These are phyloP conservation scores for Microdochium bolleyi DNA, from an alignment of 2,329 filamentous ascomycete species.

Conservation along the genomic window DNA sequence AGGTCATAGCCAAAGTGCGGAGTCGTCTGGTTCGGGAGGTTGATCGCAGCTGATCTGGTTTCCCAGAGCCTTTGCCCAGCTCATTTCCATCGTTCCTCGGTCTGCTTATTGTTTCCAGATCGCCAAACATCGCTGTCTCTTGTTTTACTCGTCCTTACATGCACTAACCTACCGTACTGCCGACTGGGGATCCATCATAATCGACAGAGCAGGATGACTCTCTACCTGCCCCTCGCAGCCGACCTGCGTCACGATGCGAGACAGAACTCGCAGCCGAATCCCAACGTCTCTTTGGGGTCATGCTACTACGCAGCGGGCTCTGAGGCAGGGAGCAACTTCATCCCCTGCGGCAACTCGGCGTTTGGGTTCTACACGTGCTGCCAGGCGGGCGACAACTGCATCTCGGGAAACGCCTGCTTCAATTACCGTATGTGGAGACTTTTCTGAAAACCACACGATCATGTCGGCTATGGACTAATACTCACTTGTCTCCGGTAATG, in stretches of 20 bases:
- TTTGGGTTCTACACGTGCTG: conserved; percentile 7
- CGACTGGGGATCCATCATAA: not conserved
- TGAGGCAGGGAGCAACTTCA: conserved; percentile 4
- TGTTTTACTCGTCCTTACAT: too few species aligned
- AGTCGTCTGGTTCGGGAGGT: too few species aligned
- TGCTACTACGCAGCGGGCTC: not conserved
- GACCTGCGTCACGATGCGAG: too few species aligned
- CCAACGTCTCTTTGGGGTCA: not conserved
- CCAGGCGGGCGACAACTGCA: conserved; percentile 9
- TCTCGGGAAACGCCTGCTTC: conserved; percentile 8
- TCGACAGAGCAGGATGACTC: not conserved
- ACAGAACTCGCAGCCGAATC: not conserved
- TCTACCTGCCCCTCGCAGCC: too few species aligned
- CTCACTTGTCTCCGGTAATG: not conserved
- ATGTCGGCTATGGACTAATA: not conserved
- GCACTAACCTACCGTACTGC: too few species aligned
- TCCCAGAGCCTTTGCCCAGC: too few species aligned
- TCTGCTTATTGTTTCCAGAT: too few species aligned
- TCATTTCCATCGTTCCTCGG: too few species aligned
- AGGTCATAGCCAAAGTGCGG: too few species aligned
- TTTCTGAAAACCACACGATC: not conserved
- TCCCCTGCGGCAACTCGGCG: conserved; percentile 12
- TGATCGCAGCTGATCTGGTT: too few species aligned
- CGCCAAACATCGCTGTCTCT: too few species aligned
- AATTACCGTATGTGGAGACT: conserved; percentile 1